Percentiles rank a stretch among this genome's conserved stretches.
phyloP scores from a whole-genome alignment of 2,329 filamentous ascomycete species.

The Pestalotiopsis sp. region DNA sequence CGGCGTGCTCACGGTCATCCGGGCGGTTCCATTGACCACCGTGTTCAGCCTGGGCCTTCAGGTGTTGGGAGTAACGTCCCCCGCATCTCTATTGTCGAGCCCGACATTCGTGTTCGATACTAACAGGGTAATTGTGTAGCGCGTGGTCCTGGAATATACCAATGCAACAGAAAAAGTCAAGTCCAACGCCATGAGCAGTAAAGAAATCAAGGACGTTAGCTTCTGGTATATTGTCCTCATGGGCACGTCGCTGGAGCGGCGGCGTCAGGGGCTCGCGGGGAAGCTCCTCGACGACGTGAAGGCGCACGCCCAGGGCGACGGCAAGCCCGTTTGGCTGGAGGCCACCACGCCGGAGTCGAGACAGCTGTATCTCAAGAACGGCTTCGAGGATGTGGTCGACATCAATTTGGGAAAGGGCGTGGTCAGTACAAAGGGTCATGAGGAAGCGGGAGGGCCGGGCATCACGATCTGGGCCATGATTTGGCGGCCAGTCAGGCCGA shows the following conservation, averaged over 20 bases:
- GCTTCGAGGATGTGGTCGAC: neutral
- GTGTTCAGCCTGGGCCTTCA: neutral
- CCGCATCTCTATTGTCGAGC: neutral
- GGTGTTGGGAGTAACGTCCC: neutral
- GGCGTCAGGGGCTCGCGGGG: slow-evolving; percentile 1
- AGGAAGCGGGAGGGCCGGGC: neutral
- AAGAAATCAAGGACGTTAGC: neutral
- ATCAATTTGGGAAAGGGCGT: neutral
- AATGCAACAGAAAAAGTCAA: neutral
- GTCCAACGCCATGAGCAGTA: neutral
- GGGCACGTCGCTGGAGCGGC: neutral
- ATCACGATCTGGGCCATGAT: slow-evolving; percentile 7
- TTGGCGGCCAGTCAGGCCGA: neutral
- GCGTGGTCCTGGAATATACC: neutral
- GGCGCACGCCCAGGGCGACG: neutral
- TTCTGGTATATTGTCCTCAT: neutral
- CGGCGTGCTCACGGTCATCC: neutral
- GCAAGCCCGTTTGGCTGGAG: neutral
- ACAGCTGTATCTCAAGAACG: neutral
- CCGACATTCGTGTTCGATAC: neutral
- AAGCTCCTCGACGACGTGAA: neutral
- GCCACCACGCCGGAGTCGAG: slow-evolving; percentile 4
- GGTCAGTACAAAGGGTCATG: neutral
- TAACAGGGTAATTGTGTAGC: neutral
- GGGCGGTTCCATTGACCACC: neutral